These are phyloP conservation scores for Cutaneotrichosporon daszewskae DNA, from an alignment of 1,284 basidiomycete species.

Conservation along the genomic window DNA sequence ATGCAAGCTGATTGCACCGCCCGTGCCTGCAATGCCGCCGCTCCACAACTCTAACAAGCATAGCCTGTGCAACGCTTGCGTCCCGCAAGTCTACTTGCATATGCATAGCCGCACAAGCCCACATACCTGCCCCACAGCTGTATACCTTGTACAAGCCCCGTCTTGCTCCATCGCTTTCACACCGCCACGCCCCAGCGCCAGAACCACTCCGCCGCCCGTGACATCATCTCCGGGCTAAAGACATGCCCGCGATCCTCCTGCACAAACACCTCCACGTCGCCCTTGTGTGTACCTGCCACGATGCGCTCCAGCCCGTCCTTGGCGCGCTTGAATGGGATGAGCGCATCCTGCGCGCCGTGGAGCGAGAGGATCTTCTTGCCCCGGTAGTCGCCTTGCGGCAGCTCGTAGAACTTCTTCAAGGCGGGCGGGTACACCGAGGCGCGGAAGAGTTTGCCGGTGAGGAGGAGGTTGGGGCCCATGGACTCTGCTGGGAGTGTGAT, in stretches of 20 bases:
- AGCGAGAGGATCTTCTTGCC: slow-evolving; percentile 66
- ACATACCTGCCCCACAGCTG: too few relatives aligned
- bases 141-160: too few relatives aligned
- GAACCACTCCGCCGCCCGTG: slow-evolving; percentile 41
- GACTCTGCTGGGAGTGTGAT: slow-evolving; percentile 4
- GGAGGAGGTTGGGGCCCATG: slow-evolving; percentile 3
- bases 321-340: slow-evolving; percentile 36
- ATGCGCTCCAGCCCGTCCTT: slow-evolving; percentile 35
- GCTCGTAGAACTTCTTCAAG: slow-evolving; percentile 20
- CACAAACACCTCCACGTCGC: slow-evolving; percentile 37
- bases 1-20: too few relatives aligned
- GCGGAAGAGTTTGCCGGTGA: slow-evolving; percentile 64
- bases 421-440: slow-evolving; percentile 19
- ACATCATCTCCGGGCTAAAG: slow-evolving; percentile 45
- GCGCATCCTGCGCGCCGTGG: slow-evolving; percentile 50
- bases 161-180: too few relatives aligned
- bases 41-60: too few relatives aligned
- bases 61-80: too few relatives aligned
- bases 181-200: slow-evolving; percentile 37
- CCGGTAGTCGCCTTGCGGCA: slow-evolving; percentile 55
- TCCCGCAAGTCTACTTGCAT: too few relatives aligned
- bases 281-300: slow-evolving; percentile 6
- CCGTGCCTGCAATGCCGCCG: too few relatives aligned
- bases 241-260: slow-evolving; percentile 46
- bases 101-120: too few relatives aligned